Conservation (phyloP, 2,329 filamentous ascomycete genomes). For the Tolypocladium inflatum region DNA sequence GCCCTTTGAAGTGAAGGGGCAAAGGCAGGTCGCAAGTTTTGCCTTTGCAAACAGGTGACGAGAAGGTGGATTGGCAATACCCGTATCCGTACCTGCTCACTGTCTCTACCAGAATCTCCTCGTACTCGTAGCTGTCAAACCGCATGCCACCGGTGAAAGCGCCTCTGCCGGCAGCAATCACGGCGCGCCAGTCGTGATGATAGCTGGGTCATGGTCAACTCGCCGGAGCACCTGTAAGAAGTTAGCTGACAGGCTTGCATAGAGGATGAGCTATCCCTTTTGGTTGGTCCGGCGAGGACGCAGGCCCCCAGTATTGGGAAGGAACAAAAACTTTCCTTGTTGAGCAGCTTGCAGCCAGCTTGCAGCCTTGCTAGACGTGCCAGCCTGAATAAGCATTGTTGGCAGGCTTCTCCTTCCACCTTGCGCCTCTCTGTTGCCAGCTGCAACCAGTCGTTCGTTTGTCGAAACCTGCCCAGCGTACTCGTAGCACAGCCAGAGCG, state of each 20-base stretch:
- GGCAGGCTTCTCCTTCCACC: not conserved
- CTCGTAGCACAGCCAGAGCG: not conserved
- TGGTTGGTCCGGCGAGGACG: not conserved
- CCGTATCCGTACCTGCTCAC: not conserved
- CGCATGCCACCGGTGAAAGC: not conserved
- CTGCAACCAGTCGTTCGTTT: not conserved
- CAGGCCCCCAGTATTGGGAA: not conserved
- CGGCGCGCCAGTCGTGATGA: not conserved
- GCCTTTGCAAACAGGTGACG: not conserved
- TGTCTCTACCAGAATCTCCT: not conserved
- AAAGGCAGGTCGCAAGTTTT: not conserved
- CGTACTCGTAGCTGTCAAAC: not conserved
- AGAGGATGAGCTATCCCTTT: not conserved
- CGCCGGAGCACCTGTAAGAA: not conserved
- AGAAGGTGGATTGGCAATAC: not conserved
- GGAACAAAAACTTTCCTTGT: not conserved
- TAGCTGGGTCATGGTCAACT: not conserved
- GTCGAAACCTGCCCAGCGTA: not conserved
- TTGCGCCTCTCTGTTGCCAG: not conserved
- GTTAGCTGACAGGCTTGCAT: not conserved
- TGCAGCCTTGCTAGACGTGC: too few species aligned
- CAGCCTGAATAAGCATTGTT: not conserved
- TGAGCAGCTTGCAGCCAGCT: not conserved
- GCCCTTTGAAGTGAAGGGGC: not conserved
- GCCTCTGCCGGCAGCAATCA: not conserved